Conservation (phyloP, 1,284 basidiomycete genomes). For the Inonotus obliquus region DNA sequence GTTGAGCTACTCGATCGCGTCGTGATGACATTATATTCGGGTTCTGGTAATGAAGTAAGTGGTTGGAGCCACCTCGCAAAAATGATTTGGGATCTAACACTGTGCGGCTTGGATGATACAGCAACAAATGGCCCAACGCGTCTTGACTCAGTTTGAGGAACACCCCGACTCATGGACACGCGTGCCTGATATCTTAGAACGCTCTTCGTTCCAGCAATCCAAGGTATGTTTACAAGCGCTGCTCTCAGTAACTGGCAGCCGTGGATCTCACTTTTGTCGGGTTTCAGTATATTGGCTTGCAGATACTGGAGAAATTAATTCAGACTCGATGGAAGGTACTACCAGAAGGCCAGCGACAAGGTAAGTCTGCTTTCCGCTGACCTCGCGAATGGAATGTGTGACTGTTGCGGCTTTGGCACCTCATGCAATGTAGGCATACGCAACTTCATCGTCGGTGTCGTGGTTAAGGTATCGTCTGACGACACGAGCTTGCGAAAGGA, state of each 20-base stretch:
- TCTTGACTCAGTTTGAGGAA: constrained; percentile 95
- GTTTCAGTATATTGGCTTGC: constrained; percentile 84
- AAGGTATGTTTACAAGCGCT: constrained; percentile 56
- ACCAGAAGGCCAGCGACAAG: constrained; percentile 90
- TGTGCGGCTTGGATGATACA: constrained; percentile 30
- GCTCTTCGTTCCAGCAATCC: constrained; percentile 81
- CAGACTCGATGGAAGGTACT: constrained; percentile 94
- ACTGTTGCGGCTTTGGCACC: background rate
- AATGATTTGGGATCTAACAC: background rate
- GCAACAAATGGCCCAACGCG: constrained; percentile 90
- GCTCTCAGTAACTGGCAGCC: background rate
- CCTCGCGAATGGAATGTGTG: background rate
- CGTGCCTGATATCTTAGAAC: constrained; percentile 92
- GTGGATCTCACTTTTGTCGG: background rate
- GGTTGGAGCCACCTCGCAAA: constrained; percentile 7
- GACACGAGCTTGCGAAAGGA: constrained; percentile 84
- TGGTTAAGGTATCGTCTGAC: constrained; percentile 90
- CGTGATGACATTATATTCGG: constrained; percentile 78
- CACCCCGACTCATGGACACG: constrained; percentile 98
- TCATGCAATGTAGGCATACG: constrained; percentile 66
- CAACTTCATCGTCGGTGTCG: constrained; percentile 94
- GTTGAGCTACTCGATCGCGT: constrained; percentile 82
- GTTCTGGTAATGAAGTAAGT: constrained; percentile 71
- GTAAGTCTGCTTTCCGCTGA: constrained; percentile 34
- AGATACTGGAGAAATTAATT: constrained; percentile 94